Base-by-base conservation (phyloP, 176 grass and related monocot genomes). In the Eragrostis curvula region DNA sequence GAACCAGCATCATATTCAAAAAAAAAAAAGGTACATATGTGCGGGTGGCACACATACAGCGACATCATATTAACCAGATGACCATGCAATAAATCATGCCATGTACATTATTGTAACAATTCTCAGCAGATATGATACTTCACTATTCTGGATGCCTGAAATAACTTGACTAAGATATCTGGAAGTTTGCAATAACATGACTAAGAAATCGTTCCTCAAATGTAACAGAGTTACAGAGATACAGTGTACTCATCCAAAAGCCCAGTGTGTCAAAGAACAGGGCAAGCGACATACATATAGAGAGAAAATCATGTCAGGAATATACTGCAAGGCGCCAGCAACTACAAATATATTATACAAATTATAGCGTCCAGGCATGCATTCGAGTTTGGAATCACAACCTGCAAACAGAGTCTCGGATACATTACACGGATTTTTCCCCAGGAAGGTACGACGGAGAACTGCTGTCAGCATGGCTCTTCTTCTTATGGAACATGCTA, bases 401-500 rank as follows among this genome's bases (percentile, higher is more conserved):
- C n/a, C 60, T 40, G 56, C 8, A 62, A 85, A 85, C 62, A 32
- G 64, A 73, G 45, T 70, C 17, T 43, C 20, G 13, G 21, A 68
- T 87, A 66, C 9, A 90, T 91, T 85, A 97, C 73, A 88, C 84
- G 47, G 83, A 91, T 56, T 68, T 94, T 78, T 60, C 90, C 8
- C 85, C 88, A 36, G 92, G 90, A 66, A 87, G 77, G 40, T 85
- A 50, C 17, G 88, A 97, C 20, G 92, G 81, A 15, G 92, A 91
- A 68, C 85, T 80, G 51, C 80, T 78, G 60, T 89, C 86, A 32
- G 60, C 56, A 25, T 92, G 88, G 77, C 50, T 69, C 81, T 91
- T 97, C 80, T 88, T 92, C 86, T 89, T 98, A 84, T 91, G 76
- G 60, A 98, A 91, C 74, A 98, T 98, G 42, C 78, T 64, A 17